A percentile compares a stretch with the other conserved stretches of the same genome.
phyloP scores from a whole-genome alignment of 441 rosid species.

The Eutrema salsugineum region DNA sequence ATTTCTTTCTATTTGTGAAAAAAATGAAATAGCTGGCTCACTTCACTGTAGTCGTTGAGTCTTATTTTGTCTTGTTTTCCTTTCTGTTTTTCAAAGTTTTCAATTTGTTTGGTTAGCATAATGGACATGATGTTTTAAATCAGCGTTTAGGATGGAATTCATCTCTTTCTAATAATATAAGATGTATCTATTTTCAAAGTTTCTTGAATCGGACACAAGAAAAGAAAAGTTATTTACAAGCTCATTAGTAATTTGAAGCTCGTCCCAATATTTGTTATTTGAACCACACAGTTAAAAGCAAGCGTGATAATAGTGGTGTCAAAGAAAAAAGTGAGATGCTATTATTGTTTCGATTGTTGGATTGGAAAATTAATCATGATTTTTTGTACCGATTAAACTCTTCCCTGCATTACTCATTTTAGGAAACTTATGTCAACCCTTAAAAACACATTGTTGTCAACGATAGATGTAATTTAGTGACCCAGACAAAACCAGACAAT shows the following conservation, averaged over 20 bases:
- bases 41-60: conserved; percentile 28
- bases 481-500: too few species aligned
- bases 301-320: conserved; percentile 9
- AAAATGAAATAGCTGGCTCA: conserved; percentile 16
- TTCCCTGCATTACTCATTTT: background rate
- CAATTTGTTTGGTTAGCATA: background rate
- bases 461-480: too few species aligned
- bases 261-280: background rate
- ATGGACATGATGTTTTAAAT: background rate
- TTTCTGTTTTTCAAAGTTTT: background rate
- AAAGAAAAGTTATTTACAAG: background rate
- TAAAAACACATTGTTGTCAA: too few species aligned
- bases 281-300: conserved; percentile 26
- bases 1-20: background rate
- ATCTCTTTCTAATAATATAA: background rate
- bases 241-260: conserved; percentile 1
- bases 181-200: background rate
- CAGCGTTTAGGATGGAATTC: background rate
- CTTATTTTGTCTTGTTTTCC: conserved; percentile 29
- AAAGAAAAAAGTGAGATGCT: background rate
- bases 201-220: background rate
- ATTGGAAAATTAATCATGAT: background rate
- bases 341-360: conserved; percentile 12
- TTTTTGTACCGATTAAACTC: background rate
- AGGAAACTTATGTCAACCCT: too few species aligned